phyloP scores from a whole-genome alignment of 129 eudicot species.

The sunflower (Helianthus annuus) region HanXRQr2.0-SUNRISE NC_035445.2:75243105-75243604 shows the following conservation, averaged over 20 bases:
- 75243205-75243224: too few relatives aligned
- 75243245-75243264: constrained; percentile 10
- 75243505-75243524: too few relatives aligned
- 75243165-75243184: too few relatives aligned
- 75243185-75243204: neutral
- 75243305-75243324: neutral
- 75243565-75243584: too few relatives aligned
- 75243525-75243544: too few relatives aligned
- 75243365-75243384: constrained; percentile 39
- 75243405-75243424: constrained; percentile 57
- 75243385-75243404: constrained; percentile 45
- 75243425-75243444: constrained; percentile 52
- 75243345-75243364: constrained; percentile 19
- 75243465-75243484: neutral
- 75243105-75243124: too few relatives aligned
- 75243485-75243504: too few relatives aligned
- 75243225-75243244: too few relatives aligned
- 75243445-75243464: constrained; percentile 5
- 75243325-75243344: neutral
- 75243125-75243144: too few relatives aligned
- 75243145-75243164: too few relatives aligned
- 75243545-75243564: too few relatives aligned
- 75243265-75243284: constrained; percentile 20
- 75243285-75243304: constrained; percentile 1
- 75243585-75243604: too few relatives aligned